phyloP scores from a whole-genome alignment of 1,284 basidiomycete species.

The Quambalaria eucalypti region DNA sequence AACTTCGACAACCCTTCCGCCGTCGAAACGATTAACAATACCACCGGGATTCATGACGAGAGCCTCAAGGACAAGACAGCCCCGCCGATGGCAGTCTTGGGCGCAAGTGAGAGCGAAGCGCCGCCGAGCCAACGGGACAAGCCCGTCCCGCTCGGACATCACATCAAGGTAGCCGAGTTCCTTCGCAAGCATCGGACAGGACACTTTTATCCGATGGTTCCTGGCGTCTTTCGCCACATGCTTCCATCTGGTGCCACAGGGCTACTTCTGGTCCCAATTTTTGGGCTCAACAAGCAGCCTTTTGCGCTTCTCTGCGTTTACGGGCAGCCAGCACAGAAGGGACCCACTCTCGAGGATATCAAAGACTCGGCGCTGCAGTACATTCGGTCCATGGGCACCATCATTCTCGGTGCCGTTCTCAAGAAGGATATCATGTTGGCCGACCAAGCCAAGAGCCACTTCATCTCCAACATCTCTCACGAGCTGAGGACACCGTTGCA shows the following conservation, averaged over 20 bases:
- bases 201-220: constrained; percentile 30
- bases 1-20: constrained; percentile 25
- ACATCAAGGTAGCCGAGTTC: constrained; percentile 37
- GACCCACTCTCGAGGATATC: constrained; percentile 64
- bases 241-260: constrained; percentile 26
- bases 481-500: constrained; percentile 54
- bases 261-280: constrained; percentile 60
- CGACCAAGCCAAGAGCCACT: constrained; percentile 77
- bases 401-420: constrained; percentile 84
- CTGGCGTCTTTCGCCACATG: constrained; percentile 32
- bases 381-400: constrained; percentile 76
- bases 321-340: constrained; percentile 64
- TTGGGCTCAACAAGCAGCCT: constrained; percentile 81
- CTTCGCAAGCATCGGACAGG: constrained; percentile 27
- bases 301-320: constrained; percentile 88
- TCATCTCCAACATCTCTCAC: constrained; percentile 90
- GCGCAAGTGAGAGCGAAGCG: constrained; percentile 23
- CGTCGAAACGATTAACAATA: constrained; percentile 17
- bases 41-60: constrained; percentile 9
- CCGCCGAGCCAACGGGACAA: constrained; percentile 19
- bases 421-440: constrained; percentile 87
- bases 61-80: constrained; percentile 15
- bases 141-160: constrained; percentile 31
- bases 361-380: constrained; percentile 77
- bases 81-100: constrained; percentile 37